Percentiles rank a stretch among this genome's conserved stretches.
phyloP scores from a whole-genome alignment of 768 basidiomycete species.

The Krasilnikovozyma curviuscula region DNA sequence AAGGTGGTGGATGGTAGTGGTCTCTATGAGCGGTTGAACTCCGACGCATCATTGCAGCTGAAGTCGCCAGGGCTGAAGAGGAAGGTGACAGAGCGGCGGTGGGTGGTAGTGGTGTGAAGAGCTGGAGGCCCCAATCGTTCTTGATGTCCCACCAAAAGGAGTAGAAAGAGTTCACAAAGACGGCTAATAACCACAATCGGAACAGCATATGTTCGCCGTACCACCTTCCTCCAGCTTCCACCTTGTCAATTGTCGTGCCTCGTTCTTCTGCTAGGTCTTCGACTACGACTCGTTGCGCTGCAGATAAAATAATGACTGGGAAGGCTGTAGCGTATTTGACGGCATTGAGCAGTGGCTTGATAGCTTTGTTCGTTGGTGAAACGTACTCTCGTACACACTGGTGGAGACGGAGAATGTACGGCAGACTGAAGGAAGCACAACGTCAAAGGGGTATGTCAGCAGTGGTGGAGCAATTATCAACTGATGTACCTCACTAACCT shows the following conservation, averaged over 20 bases:
- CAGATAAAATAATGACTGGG: conserved; percentile 85
- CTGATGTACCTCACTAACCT: conserved; percentile 37
- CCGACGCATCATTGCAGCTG: neutral
- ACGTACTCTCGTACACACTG: conserved; percentile 77
- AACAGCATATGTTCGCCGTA: conserved; percentile 60
- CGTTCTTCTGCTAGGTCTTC: conserved; percentile 38
- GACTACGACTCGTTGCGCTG: conserved; percentile 58
- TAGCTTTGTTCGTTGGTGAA: conserved; percentile 41
- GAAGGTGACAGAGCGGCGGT: conserved; percentile 1
- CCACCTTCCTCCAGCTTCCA: conserved; percentile 33
- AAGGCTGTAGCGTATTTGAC: conserved; percentile 92
- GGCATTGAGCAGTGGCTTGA: conserved; percentile 68
- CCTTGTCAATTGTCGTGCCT: conserved; percentile 29
- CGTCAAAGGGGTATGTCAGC: too few relatives aligned
- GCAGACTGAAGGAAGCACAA: too few relatives aligned
- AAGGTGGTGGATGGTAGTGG: neutral
- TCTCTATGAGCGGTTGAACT: neutral
- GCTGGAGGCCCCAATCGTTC: conserved; percentile 85
- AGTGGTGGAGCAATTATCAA: neutral
- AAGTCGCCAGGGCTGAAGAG: neutral
- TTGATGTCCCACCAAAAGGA: conserved; percentile 99
- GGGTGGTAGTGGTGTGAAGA: conserved; percentile 32
- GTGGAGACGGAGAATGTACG: conserved; percentile 77
- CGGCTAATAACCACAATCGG: conserved; percentile 69
- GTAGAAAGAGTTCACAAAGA: conserved; percentile 71